Evolutionary conservation across 1,139 yeast species (phyloP).

Genomic region (Scheffersomyces cryptocercus): DNA sequence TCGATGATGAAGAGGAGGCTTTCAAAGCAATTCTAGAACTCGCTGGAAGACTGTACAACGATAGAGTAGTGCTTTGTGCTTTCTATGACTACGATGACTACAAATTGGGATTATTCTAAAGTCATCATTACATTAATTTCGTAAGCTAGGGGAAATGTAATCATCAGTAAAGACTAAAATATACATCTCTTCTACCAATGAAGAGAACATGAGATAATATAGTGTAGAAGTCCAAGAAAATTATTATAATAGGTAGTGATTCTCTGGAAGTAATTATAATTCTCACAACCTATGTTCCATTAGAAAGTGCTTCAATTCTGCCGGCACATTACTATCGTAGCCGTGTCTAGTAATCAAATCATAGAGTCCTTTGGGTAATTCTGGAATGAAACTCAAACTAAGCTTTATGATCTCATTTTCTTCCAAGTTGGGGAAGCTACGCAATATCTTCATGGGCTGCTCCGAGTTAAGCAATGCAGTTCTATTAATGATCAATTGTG

Average conservation of each 20-base stretch:
- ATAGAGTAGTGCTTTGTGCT: slow-evolving; percentile 67
- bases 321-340: slow-evolving; percentile 53
- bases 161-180: no score
- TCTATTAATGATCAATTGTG: slow-evolving; percentile 75
- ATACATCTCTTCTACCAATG: no score
- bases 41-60: slow-evolving; percentile 70
- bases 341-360: slow-evolving; percentile 73
- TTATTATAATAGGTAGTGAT: no score
- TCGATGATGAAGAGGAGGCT: slow-evolving; percentile 53
- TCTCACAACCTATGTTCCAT: neutral
- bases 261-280: neutral
- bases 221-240: no score
- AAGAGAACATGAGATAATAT: no score
- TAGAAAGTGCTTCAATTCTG: slow-evolving; percentile 30
- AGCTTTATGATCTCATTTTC: slow-evolving; percentile 77
- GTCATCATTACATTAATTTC: neutral
- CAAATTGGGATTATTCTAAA: slow-evolving; percentile 27
- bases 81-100: slow-evolving; percentile 63
- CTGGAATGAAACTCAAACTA: slow-evolving; percentile 78
- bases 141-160: no score
- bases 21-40: slow-evolving; percentile 58
- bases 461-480: slow-evolving; percentile 54
- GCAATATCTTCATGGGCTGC: slow-evolving; percentile 73
- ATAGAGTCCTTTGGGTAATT: slow-evolving; percentile 68
- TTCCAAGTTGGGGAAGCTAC: slow-evolving; percentile 72